Evolutionary conservation across 2,329 filamentous ascomycete genomes (phyloP).

Genomic region (Arthrobotrys sphaeroides): DNA sequence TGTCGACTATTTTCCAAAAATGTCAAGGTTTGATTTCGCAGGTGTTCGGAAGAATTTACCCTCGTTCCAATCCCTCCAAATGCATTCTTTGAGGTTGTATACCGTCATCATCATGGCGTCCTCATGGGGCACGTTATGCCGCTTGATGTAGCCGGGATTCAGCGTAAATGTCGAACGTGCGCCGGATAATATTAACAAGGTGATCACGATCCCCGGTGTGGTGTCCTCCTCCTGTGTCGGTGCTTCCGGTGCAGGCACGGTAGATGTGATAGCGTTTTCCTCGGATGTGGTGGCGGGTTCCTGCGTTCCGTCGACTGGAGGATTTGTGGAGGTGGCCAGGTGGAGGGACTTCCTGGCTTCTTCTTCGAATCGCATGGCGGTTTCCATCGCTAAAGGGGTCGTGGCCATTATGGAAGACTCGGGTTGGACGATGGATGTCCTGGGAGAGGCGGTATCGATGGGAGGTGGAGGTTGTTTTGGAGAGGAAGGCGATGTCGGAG

Average conservation of each 20-base stretch:
- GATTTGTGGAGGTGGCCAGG: neutral
- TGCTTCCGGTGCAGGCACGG: neutral
- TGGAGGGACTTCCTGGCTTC: constrained; percentile 32
- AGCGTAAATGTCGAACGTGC: constrained; percentile 56
- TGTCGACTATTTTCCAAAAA: neutral
- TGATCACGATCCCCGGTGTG: constrained; percentile 36
- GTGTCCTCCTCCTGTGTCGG: constrained; percentile 52
- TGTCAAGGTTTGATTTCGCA: neutral
- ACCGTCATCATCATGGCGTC: constrained; percentile 58
- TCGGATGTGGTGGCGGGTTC: constrained; percentile 32
- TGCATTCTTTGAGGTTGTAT: constrained; percentile 58
- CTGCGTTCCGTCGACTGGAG: constrained; percentile 8
- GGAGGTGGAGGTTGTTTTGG: constrained; percentile 49
- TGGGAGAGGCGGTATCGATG: constrained; percentile 30
- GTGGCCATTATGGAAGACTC: constrained; percentile 46
- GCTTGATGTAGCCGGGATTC: constrained; percentile 55
- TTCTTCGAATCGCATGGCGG: constrained; percentile 51
- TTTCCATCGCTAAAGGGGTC: constrained; percentile 45
- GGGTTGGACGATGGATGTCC: constrained; percentile 21
- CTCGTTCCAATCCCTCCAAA: constrained; percentile 59
- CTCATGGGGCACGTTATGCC: constrained; percentile 55
- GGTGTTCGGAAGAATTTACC: constrained; percentile 40
- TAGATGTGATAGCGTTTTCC: constrained; percentile 28
- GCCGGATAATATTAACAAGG: constrained; percentile 56
- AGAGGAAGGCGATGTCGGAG: constrained; percentile 47